Evolutionary conservation across 2,329 filamentous ascomycete genomes (phyloP), one percentile per base, ranked within the genome.

Genomic region (Fusarium sp.): DNA sequence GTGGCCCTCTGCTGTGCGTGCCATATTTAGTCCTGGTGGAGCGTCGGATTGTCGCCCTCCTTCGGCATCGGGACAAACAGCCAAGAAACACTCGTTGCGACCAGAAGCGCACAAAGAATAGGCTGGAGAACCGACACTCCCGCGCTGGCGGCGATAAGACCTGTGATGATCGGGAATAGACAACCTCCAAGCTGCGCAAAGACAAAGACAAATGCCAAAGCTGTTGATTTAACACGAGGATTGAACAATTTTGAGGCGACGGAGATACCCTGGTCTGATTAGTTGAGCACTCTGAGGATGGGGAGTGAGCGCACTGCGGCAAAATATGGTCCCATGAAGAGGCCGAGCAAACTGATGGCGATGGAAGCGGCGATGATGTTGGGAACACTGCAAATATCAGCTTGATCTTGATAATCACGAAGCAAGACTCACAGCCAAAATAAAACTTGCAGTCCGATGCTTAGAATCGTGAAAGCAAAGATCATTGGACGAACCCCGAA

Each of bases 401-500:
- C 28, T 5, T 1, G 1, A 47, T 17, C n/a, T 20, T 0, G 1
- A 20, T 0, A 0, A 10, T 9, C 1, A 28, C 7, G 8, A 3
- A 8, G 9, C 1, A 17, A 35, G 6, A 80, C 82, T 73, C 60
- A 88, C 79, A 90, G 81, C 90, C 90, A 91, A 57, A 91, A 91
- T 0, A 91, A 80, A 13, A 91, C 75, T 71, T 91, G 89, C 3
- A 91, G 77, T 0, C 78, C 87, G 1, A 91, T 81, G 60, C 87
- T 86, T 1, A 90, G 66, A 5, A 86, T 75, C 35, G 84, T 84
- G 57, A 90, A 92, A 0, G 87, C 47, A 4, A 90, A 81, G 1
- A 91, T 79, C 88, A 91, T 91, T 8, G 83, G 82, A 24, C 87
- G 83, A 71, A 91, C 88, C 0, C 90, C 90, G 24, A 87, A 86